These are phyloP conservation scores for Trebouxiophyceae sp. DNA, from an alignment of 163 green algal species.

Conservation along the genomic window DNA sequence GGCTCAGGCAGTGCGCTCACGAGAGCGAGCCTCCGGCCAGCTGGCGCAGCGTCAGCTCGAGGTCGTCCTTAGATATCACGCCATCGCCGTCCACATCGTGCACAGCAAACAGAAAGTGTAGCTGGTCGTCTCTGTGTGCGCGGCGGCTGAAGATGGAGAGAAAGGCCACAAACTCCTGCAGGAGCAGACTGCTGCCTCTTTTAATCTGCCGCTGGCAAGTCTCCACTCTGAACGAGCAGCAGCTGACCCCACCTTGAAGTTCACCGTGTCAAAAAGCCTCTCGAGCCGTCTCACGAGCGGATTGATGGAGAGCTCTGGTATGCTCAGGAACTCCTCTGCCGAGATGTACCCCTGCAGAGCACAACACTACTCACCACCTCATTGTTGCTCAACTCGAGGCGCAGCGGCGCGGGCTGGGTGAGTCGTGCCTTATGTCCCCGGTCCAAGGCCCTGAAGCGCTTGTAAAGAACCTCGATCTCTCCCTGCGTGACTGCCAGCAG, in stretches of 20 bases:
- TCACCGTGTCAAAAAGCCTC: slow-evolving; percentile 79
- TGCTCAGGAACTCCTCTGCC: slow-evolving; percentile 80
- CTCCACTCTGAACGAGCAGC: no score
- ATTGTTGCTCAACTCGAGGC: slow-evolving; percentile 1
- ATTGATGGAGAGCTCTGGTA: slow-evolving; percentile 96
- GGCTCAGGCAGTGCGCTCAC: slow-evolving; percentile 1
- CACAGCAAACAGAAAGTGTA: slow-evolving; percentile 72
- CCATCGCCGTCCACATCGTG: slow-evolving; percentile 83
- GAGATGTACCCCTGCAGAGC: slow-evolving; percentile 75
- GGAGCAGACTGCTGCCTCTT: no score
- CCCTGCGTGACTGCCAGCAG: slow-evolving; percentile 67
- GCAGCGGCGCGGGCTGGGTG: no score
- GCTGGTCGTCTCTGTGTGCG: slow-evolving; percentile 61
- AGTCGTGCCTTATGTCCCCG: slow-evolving; percentile 57
- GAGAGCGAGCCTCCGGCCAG: slow-evolving; percentile 63
- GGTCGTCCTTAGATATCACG: slow-evolving; percentile 61
- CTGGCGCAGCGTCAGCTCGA: slow-evolving; percentile 77
- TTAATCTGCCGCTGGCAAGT: no score
- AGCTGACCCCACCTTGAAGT: slow-evolving; percentile 84
- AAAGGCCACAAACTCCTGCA: slow-evolving; percentile 70
- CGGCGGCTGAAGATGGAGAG: slow-evolving; percentile 68
- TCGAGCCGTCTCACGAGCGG: slow-evolving; percentile 72
- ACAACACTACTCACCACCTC: background rate
- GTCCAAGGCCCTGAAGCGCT: slow-evolving; percentile 83
- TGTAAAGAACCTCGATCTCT: slow-evolving; percentile 88